phyloP scores from a whole-genome alignment of 441 rosid genomes.

The Corymbia calophylla region DNA sequence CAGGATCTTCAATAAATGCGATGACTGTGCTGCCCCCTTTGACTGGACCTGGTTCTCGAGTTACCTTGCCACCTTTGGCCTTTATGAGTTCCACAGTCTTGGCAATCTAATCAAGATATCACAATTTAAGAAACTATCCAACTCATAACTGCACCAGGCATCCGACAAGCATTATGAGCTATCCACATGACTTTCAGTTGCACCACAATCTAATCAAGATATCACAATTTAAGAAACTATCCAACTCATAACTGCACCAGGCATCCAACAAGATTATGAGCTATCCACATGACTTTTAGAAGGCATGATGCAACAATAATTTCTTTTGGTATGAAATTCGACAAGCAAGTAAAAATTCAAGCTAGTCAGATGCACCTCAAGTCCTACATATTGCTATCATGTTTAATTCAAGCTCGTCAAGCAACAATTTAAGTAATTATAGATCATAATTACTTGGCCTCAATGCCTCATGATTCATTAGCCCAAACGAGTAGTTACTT shows the following conservation, averaged over 20 bases:
- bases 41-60: constrained; percentile 86
- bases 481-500: neutral
- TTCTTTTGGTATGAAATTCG: neutral
- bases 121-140: neutral
- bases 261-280: neutral
- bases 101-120: constrained; percentile 40
- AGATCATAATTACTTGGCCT: neutral
- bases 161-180: neutral
- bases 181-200: neutral
- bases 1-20: constrained; percentile 93
- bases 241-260: neutral
- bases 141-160: neutral
- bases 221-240: neutral
- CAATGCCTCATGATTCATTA: neutral
- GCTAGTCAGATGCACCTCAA: neutral
- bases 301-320: neutral
- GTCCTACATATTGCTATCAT: neutral
- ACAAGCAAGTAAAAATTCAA: neutral
- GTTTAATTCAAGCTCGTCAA: neutral
- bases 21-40: constrained; percentile 79
- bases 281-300: neutral
- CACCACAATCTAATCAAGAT: constrained; percentile 35
- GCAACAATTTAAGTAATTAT: neutral
- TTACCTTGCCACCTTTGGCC: constrained; percentile 93
- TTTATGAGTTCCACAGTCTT: constrained; percentile 77